Evolutionary conservation across 116 monocot genomes (phyloP).

Genomic region (Posidonia oceanica): DNA sequence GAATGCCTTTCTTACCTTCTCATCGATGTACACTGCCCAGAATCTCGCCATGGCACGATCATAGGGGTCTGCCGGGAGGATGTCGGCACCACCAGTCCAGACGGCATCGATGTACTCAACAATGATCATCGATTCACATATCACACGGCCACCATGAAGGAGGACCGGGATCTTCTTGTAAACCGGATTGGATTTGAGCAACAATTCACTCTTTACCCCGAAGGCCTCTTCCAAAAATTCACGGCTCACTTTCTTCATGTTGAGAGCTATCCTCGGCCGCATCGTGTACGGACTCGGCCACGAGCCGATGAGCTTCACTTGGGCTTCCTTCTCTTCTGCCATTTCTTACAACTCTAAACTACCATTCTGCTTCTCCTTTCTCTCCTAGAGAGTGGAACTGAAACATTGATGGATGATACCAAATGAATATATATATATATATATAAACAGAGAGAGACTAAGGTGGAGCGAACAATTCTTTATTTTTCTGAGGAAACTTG

Average conservation of each 20-base stretch:
- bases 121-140: conserved; percentile 17
- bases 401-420: no score
- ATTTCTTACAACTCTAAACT: no score
- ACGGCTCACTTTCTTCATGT: conserved; percentile 40
- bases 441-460: no score
- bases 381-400: no score
- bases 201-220: conserved; percentile 24
- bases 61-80: conserved; percentile 24
- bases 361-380: no score
- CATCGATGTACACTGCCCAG: conserved; percentile 33
- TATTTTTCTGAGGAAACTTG: no score
- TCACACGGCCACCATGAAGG: conserved; percentile 12
- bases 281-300: conserved; percentile 16
- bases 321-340: background rate
- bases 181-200: conserved; percentile 33
- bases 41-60: conserved; percentile 17
- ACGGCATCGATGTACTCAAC: conserved; percentile 20
- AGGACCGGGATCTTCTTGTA: conserved; percentile 48
- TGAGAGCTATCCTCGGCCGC: conserved; percentile 31
- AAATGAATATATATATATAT: no score
- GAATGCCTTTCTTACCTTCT: conserved; percentile 17
- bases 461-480: no score
- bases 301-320: background rate
- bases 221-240: conserved; percentile 36
- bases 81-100: background rate